Evolutionary conservation across 2,329 filamentous ascomycete species (phyloP).

Genomic region (Geoglossum cookeanum): DNA sequence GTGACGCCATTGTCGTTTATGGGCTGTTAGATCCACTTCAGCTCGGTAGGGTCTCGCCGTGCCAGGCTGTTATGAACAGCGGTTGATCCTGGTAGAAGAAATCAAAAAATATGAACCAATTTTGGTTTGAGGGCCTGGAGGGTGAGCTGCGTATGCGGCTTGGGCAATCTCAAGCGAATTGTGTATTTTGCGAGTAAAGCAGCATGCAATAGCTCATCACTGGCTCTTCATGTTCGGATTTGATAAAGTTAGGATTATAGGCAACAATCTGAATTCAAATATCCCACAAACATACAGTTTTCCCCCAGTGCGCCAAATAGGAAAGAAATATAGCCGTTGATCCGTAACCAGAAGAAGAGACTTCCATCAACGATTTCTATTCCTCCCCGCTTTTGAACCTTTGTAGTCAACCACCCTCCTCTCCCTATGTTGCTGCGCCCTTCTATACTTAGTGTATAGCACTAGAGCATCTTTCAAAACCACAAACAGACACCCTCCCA

Average conservation of each 20-base stretch:
- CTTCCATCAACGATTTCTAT: neutral
- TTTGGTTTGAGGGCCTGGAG: neutral
- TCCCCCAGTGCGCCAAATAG: neutral
- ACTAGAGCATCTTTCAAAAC: constrained; percentile 54
- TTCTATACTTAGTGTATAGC: constrained; percentile 36
- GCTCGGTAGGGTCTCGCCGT: neutral
- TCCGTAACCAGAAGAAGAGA: no score
- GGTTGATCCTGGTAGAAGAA: neutral
- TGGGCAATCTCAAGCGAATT: neutral
- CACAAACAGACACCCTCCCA: constrained; percentile 77
- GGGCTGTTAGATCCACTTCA: neutral
- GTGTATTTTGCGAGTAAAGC: neutral
- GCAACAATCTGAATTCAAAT: neutral
- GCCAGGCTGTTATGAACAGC: neutral
- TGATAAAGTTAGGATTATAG: no score
- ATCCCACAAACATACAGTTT: neutral
- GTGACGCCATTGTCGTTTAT: constrained; percentile 2
- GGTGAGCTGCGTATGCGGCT: neutral
- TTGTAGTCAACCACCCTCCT: constrained; percentile 25
- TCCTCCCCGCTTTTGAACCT: neutral
- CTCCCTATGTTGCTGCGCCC: constrained; percentile 27
- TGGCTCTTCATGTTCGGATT: neutral
- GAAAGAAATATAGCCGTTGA: neutral
- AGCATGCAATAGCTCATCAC: neutral
- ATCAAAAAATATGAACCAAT: neutral